These are phyloP conservation scores for Nemania sp. DNA, from an alignment of 2,329 filamentous ascomycete genomes.

Conservation along the genomic window DNA sequence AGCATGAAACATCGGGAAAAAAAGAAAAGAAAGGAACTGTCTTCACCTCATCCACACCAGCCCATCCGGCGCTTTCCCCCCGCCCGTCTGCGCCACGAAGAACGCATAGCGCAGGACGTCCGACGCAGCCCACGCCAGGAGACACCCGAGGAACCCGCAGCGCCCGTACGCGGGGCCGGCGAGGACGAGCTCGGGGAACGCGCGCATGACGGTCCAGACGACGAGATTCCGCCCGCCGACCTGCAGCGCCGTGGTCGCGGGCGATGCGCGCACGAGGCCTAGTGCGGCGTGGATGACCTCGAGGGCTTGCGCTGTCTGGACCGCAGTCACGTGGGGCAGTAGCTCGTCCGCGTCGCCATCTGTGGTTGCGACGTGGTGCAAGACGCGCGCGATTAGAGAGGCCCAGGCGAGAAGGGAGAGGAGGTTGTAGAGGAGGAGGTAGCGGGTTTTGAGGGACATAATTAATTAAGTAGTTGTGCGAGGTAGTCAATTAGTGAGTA, in stretches of 20 bases:
- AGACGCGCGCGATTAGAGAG: constrained; percentile 23
- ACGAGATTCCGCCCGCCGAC: constrained; percentile 73
- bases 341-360: background rate
- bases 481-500: no score
- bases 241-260: constrained; percentile 75
- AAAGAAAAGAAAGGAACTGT: background rate
- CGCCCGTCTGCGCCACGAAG: constrained; percentile 68
- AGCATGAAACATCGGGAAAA: background rate
- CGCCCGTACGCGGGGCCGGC: constrained; percentile 39
- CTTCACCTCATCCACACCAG: constrained; percentile 67
- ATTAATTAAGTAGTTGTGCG: no score
- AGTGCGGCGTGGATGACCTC: constrained; percentile 71
- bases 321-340: constrained; percentile 26
- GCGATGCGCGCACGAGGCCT: constrained; percentile 72
- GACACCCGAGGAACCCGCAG: constrained; percentile 63
- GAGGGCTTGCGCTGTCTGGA: constrained; percentile 67
- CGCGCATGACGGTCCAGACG: constrained; percentile 72
- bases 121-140: constrained; percentile 74
- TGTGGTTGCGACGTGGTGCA: no score
- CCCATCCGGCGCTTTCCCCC: constrained; percentile 59
- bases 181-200: constrained; percentile 58
- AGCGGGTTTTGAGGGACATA: constrained; percentile 24
- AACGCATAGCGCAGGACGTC: constrained; percentile 78
- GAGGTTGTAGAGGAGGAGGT: constrained; percentile 41
- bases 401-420: constrained; percentile 40